phyloP scores from a whole-genome alignment of 108 stramenopile genomes.

The Nitzschia sp. region DNA sequence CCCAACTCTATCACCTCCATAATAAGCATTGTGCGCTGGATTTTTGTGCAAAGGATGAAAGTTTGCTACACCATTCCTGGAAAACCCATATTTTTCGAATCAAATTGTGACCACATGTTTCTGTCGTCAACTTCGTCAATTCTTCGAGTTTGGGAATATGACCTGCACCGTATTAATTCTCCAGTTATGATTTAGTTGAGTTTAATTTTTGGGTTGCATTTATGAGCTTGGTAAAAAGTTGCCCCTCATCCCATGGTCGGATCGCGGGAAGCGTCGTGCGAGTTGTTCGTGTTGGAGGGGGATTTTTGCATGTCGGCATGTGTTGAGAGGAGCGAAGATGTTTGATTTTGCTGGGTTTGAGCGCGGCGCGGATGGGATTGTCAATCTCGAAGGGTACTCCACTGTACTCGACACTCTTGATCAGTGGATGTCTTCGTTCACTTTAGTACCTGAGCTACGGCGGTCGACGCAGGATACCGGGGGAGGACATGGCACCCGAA shows the following conservation, averaged over 20 bases:
- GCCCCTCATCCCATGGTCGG: neutral
- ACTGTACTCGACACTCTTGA: neutral
- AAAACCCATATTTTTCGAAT: neutral
- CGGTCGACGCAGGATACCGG: neutral
- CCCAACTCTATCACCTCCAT: neutral
- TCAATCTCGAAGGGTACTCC: neutral
- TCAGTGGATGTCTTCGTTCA: neutral
- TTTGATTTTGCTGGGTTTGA: neutral
- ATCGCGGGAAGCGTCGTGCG: neutral
- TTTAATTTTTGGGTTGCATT: neutral
- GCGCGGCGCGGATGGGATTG: too few relatives aligned
- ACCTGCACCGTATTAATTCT: neutral
- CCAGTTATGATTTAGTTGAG: neutral
- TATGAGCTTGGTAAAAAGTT: neutral
- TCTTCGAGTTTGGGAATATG: neutral
- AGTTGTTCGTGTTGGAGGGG: neutral
- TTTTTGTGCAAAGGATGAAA: neutral
- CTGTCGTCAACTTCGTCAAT: neutral
- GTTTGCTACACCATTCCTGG: neutral
- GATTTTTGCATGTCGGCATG: slow-evolving; percentile 7
- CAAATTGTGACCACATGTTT: neutral
- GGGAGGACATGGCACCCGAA: neutral
- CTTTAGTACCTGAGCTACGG: slow-evolving; percentile 1
- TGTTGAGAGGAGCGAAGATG: neutral
- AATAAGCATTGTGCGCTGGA: neutral